Base-by-base conservation (phyloP, 352 stramenopile species). In the Pythium dissimile region DNA sequence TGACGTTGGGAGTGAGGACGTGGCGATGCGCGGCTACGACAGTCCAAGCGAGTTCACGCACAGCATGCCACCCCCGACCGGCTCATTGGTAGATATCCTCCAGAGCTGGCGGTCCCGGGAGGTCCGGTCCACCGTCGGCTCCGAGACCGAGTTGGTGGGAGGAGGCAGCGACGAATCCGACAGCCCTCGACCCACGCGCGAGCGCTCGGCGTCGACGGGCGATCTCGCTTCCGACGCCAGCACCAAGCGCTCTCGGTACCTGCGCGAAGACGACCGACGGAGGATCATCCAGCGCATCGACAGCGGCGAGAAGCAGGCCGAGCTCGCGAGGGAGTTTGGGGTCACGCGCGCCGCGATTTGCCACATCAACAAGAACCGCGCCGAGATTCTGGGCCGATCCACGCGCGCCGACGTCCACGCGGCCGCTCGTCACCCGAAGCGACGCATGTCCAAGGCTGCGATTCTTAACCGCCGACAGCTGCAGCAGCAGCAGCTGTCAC, bases 311-410 rank as follows among this genome's bases (percentile, higher is more conserved):
- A 84, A 82, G 52, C 80, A 90, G 45, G 73, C 73, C 16, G 59
- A 70, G 0, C 53, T 90, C 21, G 80, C 80, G 12, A 63, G 76
- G 1, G 80, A 89, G 31, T 88, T 85, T 41, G 77, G 80, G n/a
- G 77, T 89, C 23, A 88, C 80, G 20, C 59, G 80, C 6, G 77
- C 80, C 0, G 80, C 80, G 16, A 83, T 89, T 49, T 89, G 80
- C 54, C 77, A 88, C 59, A 90, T 90, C 54, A 90, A 90, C 50
- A 90, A 90, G 60, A 88, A 90, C 47, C 72, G 72, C 32, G 75
- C 72, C 8, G 77, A 86, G 64, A 86, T 90, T 56, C 63, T 90
- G n/a, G 75, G 74, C 15, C 75, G 77, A 37, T 86, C 42, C 12
- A 35, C 42, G 13, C 42, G 42, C 16, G 21, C 42, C 10, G 42